phyloP scores from a whole-genome alignment of 2,329 filamentous ascomycete species.

The Botrytis deweyae region DNA sequence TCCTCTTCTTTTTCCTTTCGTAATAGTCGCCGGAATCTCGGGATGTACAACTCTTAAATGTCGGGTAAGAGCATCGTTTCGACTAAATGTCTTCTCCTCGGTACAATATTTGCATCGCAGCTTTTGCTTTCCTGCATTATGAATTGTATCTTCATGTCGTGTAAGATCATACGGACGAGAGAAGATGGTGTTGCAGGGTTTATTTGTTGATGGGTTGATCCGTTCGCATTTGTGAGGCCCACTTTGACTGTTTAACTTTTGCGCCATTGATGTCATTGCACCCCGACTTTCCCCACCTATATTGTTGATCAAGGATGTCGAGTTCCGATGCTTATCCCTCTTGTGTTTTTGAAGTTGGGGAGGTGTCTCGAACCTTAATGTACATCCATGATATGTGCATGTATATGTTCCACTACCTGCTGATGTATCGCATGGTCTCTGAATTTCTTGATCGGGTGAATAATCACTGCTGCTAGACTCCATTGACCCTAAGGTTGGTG shows the following conservation, averaged over 20 bases:
- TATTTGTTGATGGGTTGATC: conserved; percentile 91
- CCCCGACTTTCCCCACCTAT: conserved; percentile 29
- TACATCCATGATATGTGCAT: conserved; percentile 92
- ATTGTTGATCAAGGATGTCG: conserved; percentile 50
- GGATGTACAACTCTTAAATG: conserved; percentile 95
- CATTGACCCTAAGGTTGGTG: conserved; percentile 42
- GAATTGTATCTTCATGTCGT: conserved; percentile 94
- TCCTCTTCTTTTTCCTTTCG: conserved; percentile 53
- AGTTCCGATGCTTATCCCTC: conserved; percentile 77
- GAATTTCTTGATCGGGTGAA: conserved; percentile 35
- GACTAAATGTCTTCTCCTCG: conserved; percentile 95
- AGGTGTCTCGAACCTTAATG: conserved; percentile 83
- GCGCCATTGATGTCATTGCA: conserved; percentile 51
- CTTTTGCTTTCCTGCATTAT: conserved; percentile 92
- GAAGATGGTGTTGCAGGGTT: conserved; percentile 92
- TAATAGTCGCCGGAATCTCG: conserved; percentile 73
- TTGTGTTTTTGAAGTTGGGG: conserved; percentile 91
- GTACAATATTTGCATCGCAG: conserved; percentile 90
- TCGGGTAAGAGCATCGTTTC: conserved; percentile 88
- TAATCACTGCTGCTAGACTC: conserved; percentile 43
- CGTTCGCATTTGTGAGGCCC: conserved; percentile 91
- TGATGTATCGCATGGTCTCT: conserved; percentile 59
- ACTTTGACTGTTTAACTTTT: conserved; percentile 75
- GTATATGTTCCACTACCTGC: conserved; percentile 90
- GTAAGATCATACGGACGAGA: conserved; percentile 96